Conservation (phyloP, 305 asterid genomes). For the Coffea humblotiana region DNA sequence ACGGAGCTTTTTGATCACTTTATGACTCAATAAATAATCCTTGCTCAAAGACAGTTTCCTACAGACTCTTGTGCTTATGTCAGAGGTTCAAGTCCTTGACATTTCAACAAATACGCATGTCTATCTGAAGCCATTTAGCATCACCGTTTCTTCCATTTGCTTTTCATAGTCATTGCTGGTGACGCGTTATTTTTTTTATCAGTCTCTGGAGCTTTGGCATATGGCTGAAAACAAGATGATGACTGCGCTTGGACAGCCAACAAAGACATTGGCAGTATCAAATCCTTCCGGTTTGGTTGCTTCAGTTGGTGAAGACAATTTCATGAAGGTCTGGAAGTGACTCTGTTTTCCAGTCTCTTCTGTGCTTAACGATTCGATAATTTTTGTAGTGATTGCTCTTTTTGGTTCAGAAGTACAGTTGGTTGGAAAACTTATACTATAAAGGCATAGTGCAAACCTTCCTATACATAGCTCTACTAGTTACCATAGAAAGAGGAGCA, state of each 20-base stretch:
- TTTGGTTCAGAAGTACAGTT: not conserved
- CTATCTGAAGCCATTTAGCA: not conserved
- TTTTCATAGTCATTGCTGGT: not conserved
- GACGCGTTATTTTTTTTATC: conserved; percentile 8
- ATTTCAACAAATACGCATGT: too few species aligned
- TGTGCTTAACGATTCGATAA: not conserved
- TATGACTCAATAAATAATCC: not conserved
- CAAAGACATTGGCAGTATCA: conserved; percentile 24
- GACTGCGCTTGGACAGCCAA: conserved; percentile 24
- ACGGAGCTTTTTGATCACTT: not conserved
- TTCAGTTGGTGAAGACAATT: conserved; percentile 26
- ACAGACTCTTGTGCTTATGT: not conserved
- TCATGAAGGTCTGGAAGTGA: conserved; percentile 39
- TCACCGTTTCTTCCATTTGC: not conserved
- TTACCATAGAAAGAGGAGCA: not conserved
- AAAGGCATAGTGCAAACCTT: conserved; percentile 1
- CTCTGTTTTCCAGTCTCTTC: not conserved
- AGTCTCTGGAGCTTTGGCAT: conserved; percentile 45
- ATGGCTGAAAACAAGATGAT: conserved; percentile 37
- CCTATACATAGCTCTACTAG: not conserved
- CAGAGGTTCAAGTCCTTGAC: not conserved
- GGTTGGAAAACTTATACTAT: not conserved
- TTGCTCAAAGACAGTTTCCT: not conserved
- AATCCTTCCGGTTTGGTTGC: conserved; percentile 29
- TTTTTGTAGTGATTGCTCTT: not conserved